Base-by-base conservation (phyloP, 768 basidiomycete species). In the Mrakia blollopis region DNA sequence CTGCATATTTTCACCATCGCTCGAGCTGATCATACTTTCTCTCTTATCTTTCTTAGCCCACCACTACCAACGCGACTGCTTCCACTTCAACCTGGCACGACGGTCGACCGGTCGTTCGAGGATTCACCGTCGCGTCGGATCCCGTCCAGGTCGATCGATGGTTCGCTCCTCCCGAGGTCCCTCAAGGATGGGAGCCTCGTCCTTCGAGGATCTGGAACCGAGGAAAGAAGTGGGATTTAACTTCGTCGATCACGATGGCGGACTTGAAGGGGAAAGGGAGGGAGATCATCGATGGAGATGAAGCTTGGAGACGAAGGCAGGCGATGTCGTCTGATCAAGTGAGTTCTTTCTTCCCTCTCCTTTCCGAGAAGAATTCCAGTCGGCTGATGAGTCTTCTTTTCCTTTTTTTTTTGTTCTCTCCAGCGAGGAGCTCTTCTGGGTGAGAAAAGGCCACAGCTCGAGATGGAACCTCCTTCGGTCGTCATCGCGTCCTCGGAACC, bases 401-500 rank as follows among this genome's bases (percentile, higher is more conserved):
- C 54, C 8, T 25, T 30, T 54, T 14, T 18, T 41, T 67, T 7
- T 25, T 30, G 32, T 44, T 44, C 21, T 41, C 28, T 35, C 41
- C 79, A 98, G 94, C 88, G 97, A 71, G 96, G 94, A 37, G 84
- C 87, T 1, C 86, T 91, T 28, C 86, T 98, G 0, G 95, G 95
- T 73, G 97, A 98, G 84, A 89, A 57, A 14, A 52, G 60, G 50
- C 52, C 54, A 6, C 71, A 89, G 16, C 85, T 92, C 16, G 87
- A 89, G 39, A 25, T 23, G 52, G 50, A 39, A 54, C 30, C 54
- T 5, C 10, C 62, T 23, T 52, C 47, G 47, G 18, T 23, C n/a
- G 23, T n/a, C 21, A 9, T 28, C 21, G 18, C 63, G 39, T 39
- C 73, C 32, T 25, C 63, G n/a, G 63, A 74, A 50, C 41, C 73